Percentiles rank a stretch among this genome's conserved stretches.
Conservation (phyloP, 2,329 filamentous ascomycete species). For the Colletotrichum chlorophyti region DNA sequence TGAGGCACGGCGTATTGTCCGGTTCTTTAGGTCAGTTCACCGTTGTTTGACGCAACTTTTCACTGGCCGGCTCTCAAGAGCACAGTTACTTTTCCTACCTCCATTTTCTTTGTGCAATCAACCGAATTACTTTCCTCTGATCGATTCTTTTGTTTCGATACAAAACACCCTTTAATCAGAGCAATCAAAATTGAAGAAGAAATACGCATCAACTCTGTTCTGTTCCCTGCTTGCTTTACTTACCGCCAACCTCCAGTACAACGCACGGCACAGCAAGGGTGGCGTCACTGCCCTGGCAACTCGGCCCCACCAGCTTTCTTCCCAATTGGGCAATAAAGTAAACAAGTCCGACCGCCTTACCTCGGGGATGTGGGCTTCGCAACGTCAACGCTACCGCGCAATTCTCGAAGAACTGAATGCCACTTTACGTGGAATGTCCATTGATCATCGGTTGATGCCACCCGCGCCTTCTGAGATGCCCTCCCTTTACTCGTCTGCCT, state of each 20-base stretch:
- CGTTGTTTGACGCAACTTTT: no score
- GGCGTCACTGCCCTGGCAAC: slow-evolving; percentile 31
- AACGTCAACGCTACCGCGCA: slow-evolving; percentile 47
- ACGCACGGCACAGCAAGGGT: slow-evolving; percentile 17
- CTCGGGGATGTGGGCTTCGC: slow-evolving; percentile 30
- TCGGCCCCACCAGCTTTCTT: slow-evolving; percentile 23
- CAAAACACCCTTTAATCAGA: no score
- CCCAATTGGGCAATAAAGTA: slow-evolving; percentile 31
- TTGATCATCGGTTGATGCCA: slow-evolving; percentile 54
- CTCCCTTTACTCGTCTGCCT: slow-evolving; percentile 70
- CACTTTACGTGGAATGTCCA: slow-evolving; percentile 48
- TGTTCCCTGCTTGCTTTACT: not conserved
- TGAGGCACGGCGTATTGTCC: not conserved
- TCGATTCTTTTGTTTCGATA: not conserved
- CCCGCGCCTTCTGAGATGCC: slow-evolving; percentile 42
- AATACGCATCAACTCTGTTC: not conserved
- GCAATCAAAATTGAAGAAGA: not conserved
- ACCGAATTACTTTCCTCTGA: not conserved
- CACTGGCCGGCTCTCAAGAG: no score
- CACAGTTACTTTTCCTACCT: no score
- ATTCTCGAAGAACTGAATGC: slow-evolving; percentile 46
- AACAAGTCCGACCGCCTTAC: slow-evolving; percentile 28
- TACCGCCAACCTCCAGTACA: not conserved
- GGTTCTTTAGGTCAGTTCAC: no score
- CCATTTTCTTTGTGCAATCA: not conserved